phyloP scores from a whole-genome alignment of 176 grass and related monocot species.

The Oryza punctata region DNA sequence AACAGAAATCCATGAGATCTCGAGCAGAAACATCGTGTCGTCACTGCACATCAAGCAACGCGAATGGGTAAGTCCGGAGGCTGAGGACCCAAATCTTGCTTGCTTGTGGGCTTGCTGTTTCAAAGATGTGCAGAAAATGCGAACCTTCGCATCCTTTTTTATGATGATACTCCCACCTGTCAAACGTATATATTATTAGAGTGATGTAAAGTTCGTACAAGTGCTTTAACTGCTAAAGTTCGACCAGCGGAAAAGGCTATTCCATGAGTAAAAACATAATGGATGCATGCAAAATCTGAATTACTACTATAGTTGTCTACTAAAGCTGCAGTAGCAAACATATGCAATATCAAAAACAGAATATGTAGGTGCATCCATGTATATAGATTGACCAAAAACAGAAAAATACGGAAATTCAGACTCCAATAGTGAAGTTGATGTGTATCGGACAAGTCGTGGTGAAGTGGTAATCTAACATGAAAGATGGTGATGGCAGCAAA shows the following conservation, averaged over 20 bases:
- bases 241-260: background rate
- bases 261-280: background rate
- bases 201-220: background rate
- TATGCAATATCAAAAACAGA: background rate
- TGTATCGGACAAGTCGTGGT: background rate
- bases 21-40: background rate
- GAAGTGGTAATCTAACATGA: background rate
- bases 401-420: background rate
- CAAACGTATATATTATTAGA: background rate
- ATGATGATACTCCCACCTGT: constrained; percentile 7
- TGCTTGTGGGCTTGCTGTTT: background rate
- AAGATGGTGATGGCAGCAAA: background rate
- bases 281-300: background rate
- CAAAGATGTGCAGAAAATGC: background rate
- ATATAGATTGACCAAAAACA: background rate
- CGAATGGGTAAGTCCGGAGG: background rate
- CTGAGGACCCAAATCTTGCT: background rate
- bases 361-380: background rate
- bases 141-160: background rate
- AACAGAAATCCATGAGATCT: background rate
- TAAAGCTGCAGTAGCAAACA: background rate
- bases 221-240: background rate
- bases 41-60: background rate
- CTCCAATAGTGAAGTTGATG: background rate
- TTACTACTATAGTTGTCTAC: background rate